Conservation (phyloP, 352 stramenopile species). For the Phytophthora idaei region DNA sequence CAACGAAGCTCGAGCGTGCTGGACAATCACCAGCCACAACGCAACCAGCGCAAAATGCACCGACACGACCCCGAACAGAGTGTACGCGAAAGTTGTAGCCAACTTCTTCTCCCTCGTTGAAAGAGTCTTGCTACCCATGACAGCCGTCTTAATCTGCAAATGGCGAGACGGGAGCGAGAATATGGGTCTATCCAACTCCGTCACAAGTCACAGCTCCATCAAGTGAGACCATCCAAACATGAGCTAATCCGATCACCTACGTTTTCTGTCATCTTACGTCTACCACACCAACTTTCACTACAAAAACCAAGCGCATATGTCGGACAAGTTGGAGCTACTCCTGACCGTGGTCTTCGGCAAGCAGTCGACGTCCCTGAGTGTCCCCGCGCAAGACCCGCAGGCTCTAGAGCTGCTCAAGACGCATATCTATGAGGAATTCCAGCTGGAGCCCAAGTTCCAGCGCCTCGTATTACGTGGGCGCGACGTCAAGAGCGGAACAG, state of each 20-base stretch:
- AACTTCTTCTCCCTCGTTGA: conserved; percentile 5
- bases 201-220: neutral
- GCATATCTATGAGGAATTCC: conserved; percentile 37
- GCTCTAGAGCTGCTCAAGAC: conserved; percentile 41
- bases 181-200: neutral
- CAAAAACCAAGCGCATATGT: neutral
- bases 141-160: neutral
- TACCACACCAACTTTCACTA: neutral
- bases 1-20: conserved; percentile 10
- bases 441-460: conserved; percentile 51
- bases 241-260: too few species aligned
- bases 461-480: conserved; percentile 62
- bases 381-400: conserved; percentile 28
- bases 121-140: neutral
- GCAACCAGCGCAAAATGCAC: conserved; percentile 21
- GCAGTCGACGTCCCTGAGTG: conserved; percentile 33
- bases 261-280: neutral
- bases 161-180: neutral
- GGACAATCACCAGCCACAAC: conserved; percentile 14
- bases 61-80: conserved; percentile 19
- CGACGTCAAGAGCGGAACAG: conserved; percentile 36
- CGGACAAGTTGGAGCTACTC: conserved; percentile 24
- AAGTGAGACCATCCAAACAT: too few species aligned
- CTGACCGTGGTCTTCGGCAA: conserved; percentile 62
- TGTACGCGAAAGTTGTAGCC: conserved; percentile 1